phyloP scores from a whole-genome alignment of 345 rosid species.

The Gossypium rotundifolium region DNA sequence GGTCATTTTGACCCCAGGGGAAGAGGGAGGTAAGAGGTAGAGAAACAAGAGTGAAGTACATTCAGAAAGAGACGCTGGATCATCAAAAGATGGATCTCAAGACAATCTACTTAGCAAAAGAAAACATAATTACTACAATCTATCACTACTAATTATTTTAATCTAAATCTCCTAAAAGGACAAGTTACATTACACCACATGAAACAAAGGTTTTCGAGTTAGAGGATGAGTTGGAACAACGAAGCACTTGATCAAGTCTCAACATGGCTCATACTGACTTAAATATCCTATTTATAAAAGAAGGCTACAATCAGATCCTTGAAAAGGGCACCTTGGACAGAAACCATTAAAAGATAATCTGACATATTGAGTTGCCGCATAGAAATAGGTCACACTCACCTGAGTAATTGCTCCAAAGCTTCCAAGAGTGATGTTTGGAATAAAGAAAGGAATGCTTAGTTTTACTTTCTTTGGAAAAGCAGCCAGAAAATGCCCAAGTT shows the following conservation, averaged over 20 bases:
- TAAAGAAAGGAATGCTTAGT: slow-evolving; percentile 85
- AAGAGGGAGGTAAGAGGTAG: neutral
- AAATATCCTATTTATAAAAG: neutral
- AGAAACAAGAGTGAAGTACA: neutral
- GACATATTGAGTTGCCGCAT: slow-evolving; percentile 7
- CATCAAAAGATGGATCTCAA: slow-evolving; percentile 1
- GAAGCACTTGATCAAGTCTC: neutral
- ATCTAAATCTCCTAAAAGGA: neutral
- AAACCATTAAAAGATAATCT: slow-evolving; percentile 3
- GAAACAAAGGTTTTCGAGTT: neutral
- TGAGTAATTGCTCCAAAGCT: slow-evolving; percentile 98
- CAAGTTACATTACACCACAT: neutral
- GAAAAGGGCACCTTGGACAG: neutral
- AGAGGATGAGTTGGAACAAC: neutral
- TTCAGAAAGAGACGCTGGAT: neutral
- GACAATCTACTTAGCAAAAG: neutral
- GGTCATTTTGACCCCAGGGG: neutral
- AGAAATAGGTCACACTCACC: slow-evolving; percentile 29
- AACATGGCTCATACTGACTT: neutral
- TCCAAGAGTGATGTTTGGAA: slow-evolving; percentile 95
- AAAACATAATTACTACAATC: neutral
- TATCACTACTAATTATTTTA: neutral
- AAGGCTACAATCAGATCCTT: neutral
- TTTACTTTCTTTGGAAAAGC: slow-evolving; percentile 91
- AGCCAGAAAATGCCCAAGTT: slow-evolving; percentile 81